A percentile compares a stretch with the other conserved stretches of the same genome.
Conservation (phyloP, 805 yeast genomes). For the Saturnispora bothae region DNA sequence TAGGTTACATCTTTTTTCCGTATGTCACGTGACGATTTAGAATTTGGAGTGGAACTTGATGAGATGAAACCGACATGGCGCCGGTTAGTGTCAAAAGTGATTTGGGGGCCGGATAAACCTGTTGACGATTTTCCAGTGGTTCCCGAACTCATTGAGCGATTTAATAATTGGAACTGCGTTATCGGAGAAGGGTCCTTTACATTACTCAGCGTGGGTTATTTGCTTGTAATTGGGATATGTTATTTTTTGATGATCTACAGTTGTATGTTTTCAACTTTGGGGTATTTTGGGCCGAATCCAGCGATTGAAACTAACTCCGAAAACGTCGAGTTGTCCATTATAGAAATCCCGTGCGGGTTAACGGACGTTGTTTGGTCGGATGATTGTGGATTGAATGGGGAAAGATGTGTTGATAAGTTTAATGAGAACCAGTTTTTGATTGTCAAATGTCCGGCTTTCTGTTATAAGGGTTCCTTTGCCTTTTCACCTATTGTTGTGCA, state of each 20-base stretch:
- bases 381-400: conserved; percentile 64
- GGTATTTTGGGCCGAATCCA: not conserved
- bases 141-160: not conserved
- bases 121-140: not conserved
- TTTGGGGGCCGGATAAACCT: not conserved
- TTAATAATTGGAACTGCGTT: not conserved
- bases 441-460: conserved; percentile 79
- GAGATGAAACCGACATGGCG: not conserved
- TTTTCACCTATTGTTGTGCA: conserved; percentile 74
- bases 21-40: conserved; percentile 4
- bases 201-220: not conserved
- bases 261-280: not conserved
- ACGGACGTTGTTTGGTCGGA: conserved; percentile 53
- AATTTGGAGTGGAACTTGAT: not conserved
- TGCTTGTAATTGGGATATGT: not conserved
- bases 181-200: not conserved
- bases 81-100: not conserved
- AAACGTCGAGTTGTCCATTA: not conserved
- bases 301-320: not conserved
- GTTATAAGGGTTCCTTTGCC: conserved; percentile 49
- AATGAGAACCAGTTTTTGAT: conserved; percentile 31
- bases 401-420: conserved; percentile 34
- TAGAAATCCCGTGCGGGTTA: conserved; percentile 38
- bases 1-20: not conserved
- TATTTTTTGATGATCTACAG: not conserved